Base-by-base conservation (phyloP, 176 grass and related monocot genomes). In the Zoysia pacifica region DNA sequence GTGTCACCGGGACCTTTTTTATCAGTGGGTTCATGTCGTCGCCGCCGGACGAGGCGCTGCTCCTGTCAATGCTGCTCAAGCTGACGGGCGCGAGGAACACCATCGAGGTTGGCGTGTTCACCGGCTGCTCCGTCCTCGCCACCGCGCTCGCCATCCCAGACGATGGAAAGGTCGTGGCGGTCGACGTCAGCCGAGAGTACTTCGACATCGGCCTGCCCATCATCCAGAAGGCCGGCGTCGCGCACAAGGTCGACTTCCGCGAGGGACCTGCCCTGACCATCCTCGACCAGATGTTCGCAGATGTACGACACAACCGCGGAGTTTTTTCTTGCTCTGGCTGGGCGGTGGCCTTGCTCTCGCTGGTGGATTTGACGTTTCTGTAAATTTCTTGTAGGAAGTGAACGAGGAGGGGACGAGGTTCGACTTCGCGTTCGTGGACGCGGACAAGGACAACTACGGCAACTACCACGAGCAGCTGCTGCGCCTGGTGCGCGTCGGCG, bases 31-130 rank as follows among this genome's bases (percentile, higher is more conserved):
- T 2, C 48, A 94, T 94, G 77, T 55, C 73, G 43, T 85, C 84
- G 48, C 80, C 84, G 42, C 77, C 94, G 45, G 91, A 97, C 28
- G 87, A 90, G 68, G 74, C 65, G 40, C 80, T 59, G 45, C 20
- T 97, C 46, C 65, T 97, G 46, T 46, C 83, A 65, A 61, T 94
- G 82, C 82, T 97, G 87, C 79, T 97, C 3, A 97, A 94, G 64
- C 3, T 94, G 53, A 75, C 84, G 56, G 93, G 93, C 67, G 91
- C 94, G 58, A 88, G 81, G 88, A 90, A 84, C 3, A 91, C 87
- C 3, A 85, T 94, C 18, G 94, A 97, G 80, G 73, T 97, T 10
- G 94, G 94, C 49, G 91, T 94, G 13, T 97, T 85, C 85, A 97
- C 91, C 54, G 94, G 94, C 38, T 88, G 77, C 83, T 97, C 89